Conservation (phyloP, 108 stramenopile species). For the Aurantiochytrium sp. region DNA sequence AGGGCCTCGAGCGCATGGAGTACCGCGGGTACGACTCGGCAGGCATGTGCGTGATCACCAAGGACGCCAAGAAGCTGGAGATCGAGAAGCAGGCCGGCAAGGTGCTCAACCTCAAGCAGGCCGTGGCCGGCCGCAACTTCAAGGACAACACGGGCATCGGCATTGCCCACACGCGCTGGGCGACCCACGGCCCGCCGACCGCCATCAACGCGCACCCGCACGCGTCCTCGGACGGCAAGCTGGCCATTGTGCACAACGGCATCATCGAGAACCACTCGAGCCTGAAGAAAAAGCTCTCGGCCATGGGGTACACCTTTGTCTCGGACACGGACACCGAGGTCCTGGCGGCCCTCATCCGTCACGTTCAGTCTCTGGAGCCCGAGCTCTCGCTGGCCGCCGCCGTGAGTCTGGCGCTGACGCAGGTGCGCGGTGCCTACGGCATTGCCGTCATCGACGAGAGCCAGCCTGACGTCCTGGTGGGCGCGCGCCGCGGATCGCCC, state of each 20-base stretch:
- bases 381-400: conserved; percentile 58
- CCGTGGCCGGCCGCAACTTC: conserved; percentile 69
- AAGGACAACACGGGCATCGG: conserved; percentile 59
- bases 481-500: conserved; percentile 94
- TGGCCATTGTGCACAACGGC: conserved; percentile 98
- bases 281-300: conserved; percentile 72
- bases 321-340: conserved; percentile 98
- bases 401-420: conserved; percentile 71
- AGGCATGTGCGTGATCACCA: conserved; percentile 80
- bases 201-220: conserved; percentile 98
- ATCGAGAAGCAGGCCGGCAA: conserved; percentile 88
- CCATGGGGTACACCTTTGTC: conserved; percentile 67
- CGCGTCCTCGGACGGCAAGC: conserved; percentile 79
- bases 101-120: conserved; percentile 84
- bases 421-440: conserved; percentile 92
- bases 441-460: conserved; percentile 67
- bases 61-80: conserved; percentile 39
- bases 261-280: conserved; percentile 92
- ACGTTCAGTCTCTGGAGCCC: conserved; percentile 54
- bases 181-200: conserved; percentile 96
- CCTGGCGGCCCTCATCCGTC: conserved; percentile 88
- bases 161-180: conserved; percentile 99
- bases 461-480: conserved; percentile 82
- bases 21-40: conserved; percentile 98
- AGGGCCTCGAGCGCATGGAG: conserved; percentile 89